phyloP scores from a whole-genome alignment of 257 asterid genomes.

The Scutellaria barbata region DNA sequence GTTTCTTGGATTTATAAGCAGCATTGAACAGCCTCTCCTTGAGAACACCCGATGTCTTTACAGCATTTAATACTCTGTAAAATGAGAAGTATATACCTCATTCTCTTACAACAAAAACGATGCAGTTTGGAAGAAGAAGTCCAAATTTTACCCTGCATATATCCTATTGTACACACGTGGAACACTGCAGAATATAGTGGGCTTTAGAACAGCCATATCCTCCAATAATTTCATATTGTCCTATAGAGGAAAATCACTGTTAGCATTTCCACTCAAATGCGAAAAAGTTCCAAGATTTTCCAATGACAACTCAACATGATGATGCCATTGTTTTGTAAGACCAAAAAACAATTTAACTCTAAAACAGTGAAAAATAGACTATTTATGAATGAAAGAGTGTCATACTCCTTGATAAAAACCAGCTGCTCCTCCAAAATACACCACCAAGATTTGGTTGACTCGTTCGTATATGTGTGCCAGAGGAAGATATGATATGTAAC shows the following conservation, averaged over 20 bases:
- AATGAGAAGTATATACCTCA: conserved; percentile 12
- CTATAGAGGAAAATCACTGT: conserved; percentile 43
- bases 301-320: background rate
- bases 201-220: conserved; percentile 70
- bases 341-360: no score
- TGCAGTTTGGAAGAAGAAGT: conserved; percentile 18
- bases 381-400: conserved; percentile 4
- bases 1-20: conserved; percentile 77
- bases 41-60: conserved; percentile 60
- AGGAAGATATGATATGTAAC: conserved; percentile 86
- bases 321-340: no score
- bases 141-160: conserved; percentile 63
- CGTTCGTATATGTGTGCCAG: conserved; percentile 88
- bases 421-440: conserved; percentile 69
- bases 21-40: conserved; percentile 73
- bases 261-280: conserved; percentile 2
- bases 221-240: conserved; percentile 78
- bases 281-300: background rate
- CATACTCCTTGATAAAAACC: conserved; percentile 88
- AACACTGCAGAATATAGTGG: conserved; percentile 76
- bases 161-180: conserved; percentile 83
- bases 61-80: conserved; percentile 64
- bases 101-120: conserved; percentile 16
- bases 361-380: background rate
- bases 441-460: conserved; percentile 60